Evolutionary conservation across 192 early-diverging fungal species (phyloP).

Genomic region (Chytriomyces sp.): DNA sequence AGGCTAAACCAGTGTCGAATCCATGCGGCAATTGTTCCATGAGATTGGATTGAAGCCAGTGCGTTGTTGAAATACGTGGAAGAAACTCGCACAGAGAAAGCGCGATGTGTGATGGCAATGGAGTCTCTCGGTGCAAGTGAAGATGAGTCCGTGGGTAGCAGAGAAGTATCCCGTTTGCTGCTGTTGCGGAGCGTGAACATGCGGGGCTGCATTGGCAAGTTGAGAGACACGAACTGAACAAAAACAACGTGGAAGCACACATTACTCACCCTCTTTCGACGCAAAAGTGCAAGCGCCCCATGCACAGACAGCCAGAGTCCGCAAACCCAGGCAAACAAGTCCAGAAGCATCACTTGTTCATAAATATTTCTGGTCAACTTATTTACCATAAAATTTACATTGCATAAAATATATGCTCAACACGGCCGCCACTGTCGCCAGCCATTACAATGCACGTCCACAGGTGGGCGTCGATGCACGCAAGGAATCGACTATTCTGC

Average conservation of each 20-base stretch:
- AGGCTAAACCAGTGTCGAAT: background rate
- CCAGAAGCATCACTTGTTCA: background rate
- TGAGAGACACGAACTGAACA: background rate
- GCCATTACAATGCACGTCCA: conserved; percentile 70
- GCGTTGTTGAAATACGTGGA: background rate
- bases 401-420: too few species aligned
- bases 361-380: too few species aligned
- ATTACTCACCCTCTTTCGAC: background rate
- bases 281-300: background rate
- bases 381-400: too few species aligned
- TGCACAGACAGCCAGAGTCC: background rate
- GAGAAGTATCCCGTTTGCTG: background rate
- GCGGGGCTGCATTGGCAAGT: background rate
- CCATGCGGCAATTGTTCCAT: background rate
- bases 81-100: background rate
- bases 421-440: conserved; percentile 20
- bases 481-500: conserved; percentile 82
- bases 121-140: too few species aligned
- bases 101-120: background rate
- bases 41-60: background rate
- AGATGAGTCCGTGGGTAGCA: background rate
- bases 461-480: conserved; percentile 77
- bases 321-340: background rate
- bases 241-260: background rate
- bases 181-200: background rate